Evolutionary conservation across 257 asterid species (phyloP), one percentile per base, ranked within the genome.

Genomic region (Penstemon eatonii): DNA sequence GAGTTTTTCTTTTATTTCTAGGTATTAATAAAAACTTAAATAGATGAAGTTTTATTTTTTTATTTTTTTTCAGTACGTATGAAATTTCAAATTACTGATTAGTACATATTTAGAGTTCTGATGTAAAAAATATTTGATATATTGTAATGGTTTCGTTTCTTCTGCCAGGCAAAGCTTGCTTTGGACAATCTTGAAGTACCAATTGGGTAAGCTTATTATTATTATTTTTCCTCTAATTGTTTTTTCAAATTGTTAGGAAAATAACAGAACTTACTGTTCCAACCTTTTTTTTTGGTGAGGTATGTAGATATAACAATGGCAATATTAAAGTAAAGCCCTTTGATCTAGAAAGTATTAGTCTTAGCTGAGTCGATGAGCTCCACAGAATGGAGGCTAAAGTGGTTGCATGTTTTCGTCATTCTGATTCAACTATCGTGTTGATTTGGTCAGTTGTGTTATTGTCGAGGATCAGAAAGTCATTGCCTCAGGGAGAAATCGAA

Each of bases 111-210:
- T 68, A 46, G 45, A 49, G 47, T 13, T 37, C 53, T 54, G 25
- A 5, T 55, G 25, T 7, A 15, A 51, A 41, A 59, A 41, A 57
- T 25, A 33, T 43, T 45, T 63, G 42, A 38, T 44, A 25, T 73
- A 42, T 25, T 55, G 13, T 10, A 37, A 47, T 47, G 33, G 74
- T 49, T 42, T 37, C 15, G 73, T 65, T 71, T 56, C 44, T 67
- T 73, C 63, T 73, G n/a, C 66, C 88, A 91, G 87, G 96, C 90
- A 47, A 84, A 89, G 75, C 85, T 83, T 65, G 96, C 97, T 7
- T 40, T 87, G 76, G 87, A 80, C 53, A 78, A 75, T 71, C 92
- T 86, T 70, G 96, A 92, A 85, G 98, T 92, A 57, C 98, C 98
- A 15, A 90, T 92, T 40, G 96, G 96, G 95, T 87, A 71, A 74